Evolutionary conservation across 1,284 basidiomycete species (phyloP).

Genomic region (Cutaneotrichosporon sp.): DNA sequence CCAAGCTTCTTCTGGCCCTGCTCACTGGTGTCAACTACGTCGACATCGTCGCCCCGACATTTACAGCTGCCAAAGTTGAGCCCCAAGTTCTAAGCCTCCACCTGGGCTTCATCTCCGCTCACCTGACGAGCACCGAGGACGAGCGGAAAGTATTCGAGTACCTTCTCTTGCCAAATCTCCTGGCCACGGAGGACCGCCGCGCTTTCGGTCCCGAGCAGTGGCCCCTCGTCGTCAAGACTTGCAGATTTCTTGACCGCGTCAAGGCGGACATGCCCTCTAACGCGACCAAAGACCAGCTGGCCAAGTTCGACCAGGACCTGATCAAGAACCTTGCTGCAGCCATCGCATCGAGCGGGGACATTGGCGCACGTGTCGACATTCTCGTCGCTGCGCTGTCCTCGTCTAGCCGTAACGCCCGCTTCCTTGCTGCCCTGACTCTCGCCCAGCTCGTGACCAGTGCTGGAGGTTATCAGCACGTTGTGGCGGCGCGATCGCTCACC

Average conservation of each 20-base stretch:
- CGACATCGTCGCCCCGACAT: slow-evolving; percentile 52
- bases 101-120: slow-evolving; percentile 58
- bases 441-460: slow-evolving; percentile 17
- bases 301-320: slow-evolving; percentile 15
- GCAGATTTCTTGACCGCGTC: slow-evolving; percentile 12
- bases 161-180: slow-evolving; percentile 65
- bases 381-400: slow-evolving; percentile 11
- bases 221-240: slow-evolving; percentile 33
- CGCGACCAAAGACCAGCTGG: slow-evolving; percentile 5
- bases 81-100: slow-evolving; percentile 54
- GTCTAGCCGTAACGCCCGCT: slow-evolving; percentile 4
- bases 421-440: slow-evolving; percentile 13
- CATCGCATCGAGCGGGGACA: slow-evolving; percentile 15
- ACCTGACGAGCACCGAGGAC: slow-evolving; percentile 51
- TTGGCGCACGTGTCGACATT: slow-evolving; percentile 15
- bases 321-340: slow-evolving; percentile 12
- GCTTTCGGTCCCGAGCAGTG: slow-evolving; percentile 62
- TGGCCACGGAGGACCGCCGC: slow-evolving; percentile 65
- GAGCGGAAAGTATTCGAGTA: slow-evolving; percentile 56
- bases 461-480: slow-evolving; percentile 18
- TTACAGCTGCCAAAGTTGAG: slow-evolving; percentile 48
- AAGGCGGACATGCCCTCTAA: slow-evolving; percentile 2
- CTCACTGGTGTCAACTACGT: slow-evolving; percentile 53
- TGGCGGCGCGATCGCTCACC: slow-evolving; percentile 52
- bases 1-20: slow-evolving; percentile 53